Evolutionary conservation across 1,139 yeast species (phyloP).

Genomic region (Debaryomyces fabryi): DNA sequence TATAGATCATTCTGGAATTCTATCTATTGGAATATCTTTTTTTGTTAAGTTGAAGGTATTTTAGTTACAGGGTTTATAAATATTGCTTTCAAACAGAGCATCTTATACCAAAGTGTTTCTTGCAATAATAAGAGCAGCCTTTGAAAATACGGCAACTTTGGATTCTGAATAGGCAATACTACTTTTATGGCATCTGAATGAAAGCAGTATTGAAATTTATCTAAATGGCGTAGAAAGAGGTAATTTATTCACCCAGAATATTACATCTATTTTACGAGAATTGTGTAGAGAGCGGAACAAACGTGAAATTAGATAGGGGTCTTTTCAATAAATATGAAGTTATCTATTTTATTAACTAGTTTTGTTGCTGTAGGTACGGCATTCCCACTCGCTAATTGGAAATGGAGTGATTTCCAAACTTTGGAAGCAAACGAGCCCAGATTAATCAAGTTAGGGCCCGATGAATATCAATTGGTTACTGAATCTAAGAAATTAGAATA

Average conservation of each 20-base stretch:
- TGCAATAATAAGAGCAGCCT: background rate
- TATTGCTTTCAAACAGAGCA: background rate
- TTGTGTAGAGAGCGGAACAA: background rate
- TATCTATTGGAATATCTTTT: no score
- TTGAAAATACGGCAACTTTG: background rate
- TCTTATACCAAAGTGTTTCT: background rate
- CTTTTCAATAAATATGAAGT: constrained; percentile 5
- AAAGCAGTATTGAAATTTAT: background rate
- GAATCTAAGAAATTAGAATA: constrained; percentile 61
- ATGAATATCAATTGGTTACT: constrained; percentile 43
- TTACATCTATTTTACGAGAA: background rate
- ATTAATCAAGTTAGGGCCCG: constrained; percentile 43
- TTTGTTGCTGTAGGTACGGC: constrained; percentile 13
- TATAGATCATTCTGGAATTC: background rate
- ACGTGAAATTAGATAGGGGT: background rate
- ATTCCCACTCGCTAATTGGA: constrained; percentile 17
- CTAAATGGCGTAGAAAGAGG: background rate
- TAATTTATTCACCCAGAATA: background rate
- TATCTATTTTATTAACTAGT: background rate
- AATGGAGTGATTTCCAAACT: background rate
- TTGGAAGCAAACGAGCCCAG: constrained; percentile 21
- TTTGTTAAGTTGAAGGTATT: background rate
- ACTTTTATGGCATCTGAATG: background rate
- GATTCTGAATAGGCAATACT: background rate
- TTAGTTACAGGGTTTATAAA: background rate